Conservation (phyloP, 1,139 yeast genomes). For the Pichia sp. region DNA sequence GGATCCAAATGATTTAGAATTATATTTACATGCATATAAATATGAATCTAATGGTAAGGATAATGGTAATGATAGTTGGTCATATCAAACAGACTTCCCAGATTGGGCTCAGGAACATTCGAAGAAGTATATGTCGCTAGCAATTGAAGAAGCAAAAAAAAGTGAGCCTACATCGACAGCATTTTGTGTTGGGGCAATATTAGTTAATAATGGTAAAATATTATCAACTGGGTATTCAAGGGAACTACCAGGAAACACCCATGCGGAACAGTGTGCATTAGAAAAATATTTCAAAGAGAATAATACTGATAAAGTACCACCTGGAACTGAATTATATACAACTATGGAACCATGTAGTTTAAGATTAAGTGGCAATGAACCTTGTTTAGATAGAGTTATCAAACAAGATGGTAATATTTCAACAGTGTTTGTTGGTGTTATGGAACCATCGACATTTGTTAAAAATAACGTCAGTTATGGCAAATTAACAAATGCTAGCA, state of each 20-base stretch:
- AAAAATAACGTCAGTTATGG: slow-evolving; percentile 61
- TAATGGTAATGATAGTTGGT: slow-evolving; percentile 44
- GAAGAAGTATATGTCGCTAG: slow-evolving; percentile 49
- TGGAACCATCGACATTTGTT: slow-evolving; percentile 87
- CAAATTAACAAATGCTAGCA: slow-evolving; percentile 47
- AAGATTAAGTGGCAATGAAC: slow-evolving; percentile 82
- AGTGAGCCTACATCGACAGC: slow-evolving; percentile 84
- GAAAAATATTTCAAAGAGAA: slow-evolving; percentile 54
- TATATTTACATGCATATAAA: slow-evolving; percentile 86
- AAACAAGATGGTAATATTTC: slow-evolving; percentile 20
- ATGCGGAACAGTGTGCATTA: slow-evolving; percentile 94
- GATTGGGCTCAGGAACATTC: slow-evolving; percentile 75
- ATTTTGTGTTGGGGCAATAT: slow-evolving; percentile 87
- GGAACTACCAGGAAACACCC: slow-evolving; percentile 92
- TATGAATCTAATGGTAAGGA: slow-evolving; percentile 48
- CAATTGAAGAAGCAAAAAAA: slow-evolving; percentile 69
- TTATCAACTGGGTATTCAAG: slow-evolving; percentile 81
- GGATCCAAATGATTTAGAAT: slow-evolving; percentile 72
- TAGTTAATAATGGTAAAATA: slow-evolving; percentile 53
- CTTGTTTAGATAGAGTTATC: slow-evolving; percentile 79
- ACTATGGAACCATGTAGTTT: slow-evolving; percentile 98
- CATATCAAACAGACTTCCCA: slow-evolving; percentile 73
- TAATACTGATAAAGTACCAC: slow-evolving; percentile 46
- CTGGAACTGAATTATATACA: slow-evolving; percentile 78
- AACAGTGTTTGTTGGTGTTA: slow-evolving; percentile 67